Evolutionary conservation across 2,329 filamentous ascomycete species (phyloP), one percentile per base, ranked within the genome.

Genomic region (Cryphonectria parasitica): DNA sequence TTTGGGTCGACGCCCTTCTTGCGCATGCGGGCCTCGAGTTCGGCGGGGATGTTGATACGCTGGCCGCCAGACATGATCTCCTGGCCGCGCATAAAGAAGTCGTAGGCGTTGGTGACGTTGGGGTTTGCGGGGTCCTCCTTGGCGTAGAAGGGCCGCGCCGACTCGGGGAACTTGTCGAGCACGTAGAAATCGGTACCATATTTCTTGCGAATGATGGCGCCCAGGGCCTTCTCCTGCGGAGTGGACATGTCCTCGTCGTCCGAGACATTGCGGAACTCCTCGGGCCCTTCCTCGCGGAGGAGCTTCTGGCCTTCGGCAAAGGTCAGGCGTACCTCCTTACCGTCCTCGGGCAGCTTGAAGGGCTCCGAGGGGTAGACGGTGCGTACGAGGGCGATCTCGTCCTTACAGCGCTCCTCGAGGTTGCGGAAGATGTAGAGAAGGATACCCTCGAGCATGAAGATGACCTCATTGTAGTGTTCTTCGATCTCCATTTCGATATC

Each of bases 181-280:
- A 97, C 91, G 84, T 97, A 98, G 84, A 98, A 98, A 83, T 99
- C 96, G 72, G 94, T 96, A 79, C 92, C 89, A 87, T 92, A 97
- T 83, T 97, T 98, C 76, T 93, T 87, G 70, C 93, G 91, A 75
- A 98, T 89, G 64, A 98, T 86, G 36, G 90, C 90, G 70, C 96
- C 96, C 11, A 98, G 90, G n/a, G 91, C 92, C 83, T 95, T 95
- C 80, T 96, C 93, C 78, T 95, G 91, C 0, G 92, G 90, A 0
- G 92, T 96, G 78, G 83, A 88, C 85, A 95, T 90, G 77, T 96
- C 93, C 78, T 95, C 92, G 73, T 92, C 89, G 78, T 95, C 92
- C 49, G 83, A 83, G 45, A 95, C 90, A 75, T 94, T 88, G 74
- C 81, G 81, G 80, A 83, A 90, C 77, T 93, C 91, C 69, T 84